These are phyloP conservation scores for Narthecium ossifragum DNA, from an alignment of 106 monocot genomes.

Conservation along the genomic window DNA sequence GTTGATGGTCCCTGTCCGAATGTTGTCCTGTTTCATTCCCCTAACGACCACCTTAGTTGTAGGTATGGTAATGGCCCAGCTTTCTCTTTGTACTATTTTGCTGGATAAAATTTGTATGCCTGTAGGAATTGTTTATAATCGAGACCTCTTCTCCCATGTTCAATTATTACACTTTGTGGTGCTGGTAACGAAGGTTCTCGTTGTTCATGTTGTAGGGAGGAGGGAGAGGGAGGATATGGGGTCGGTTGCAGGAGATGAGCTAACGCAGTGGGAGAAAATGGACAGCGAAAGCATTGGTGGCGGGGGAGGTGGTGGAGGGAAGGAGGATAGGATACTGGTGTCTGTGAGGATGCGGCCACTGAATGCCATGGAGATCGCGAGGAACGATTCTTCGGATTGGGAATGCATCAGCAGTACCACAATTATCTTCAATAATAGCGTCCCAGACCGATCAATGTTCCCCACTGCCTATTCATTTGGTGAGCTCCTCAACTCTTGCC, in stretches of 20 bases:
- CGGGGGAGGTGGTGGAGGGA: slow-evolving; percentile 12
- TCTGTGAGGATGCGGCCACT: slow-evolving; percentile 64
- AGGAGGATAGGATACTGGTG: slow-evolving; percentile 56
- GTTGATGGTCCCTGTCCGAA: too few relatives aligned
- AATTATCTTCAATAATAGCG: slow-evolving; percentile 39
- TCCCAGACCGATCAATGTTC: slow-evolving; percentile 43
- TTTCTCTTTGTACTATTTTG: too few relatives aligned
- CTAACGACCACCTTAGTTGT: too few relatives aligned
- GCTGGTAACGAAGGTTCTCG: background rate
- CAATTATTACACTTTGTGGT: background rate
- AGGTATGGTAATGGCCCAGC: too few relatives aligned
- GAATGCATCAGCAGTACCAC: slow-evolving; percentile 56
- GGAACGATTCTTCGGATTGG: slow-evolving; percentile 48
- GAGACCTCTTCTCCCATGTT: background rate
- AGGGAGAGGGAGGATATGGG: slow-evolving; percentile 4
- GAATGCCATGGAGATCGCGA: slow-evolving; percentile 45
- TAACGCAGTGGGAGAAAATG: background rate
- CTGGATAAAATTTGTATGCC: too few relatives aligned
- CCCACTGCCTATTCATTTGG: slow-evolving; percentile 52
- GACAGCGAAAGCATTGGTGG: background rate
- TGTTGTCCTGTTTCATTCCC: too few relatives aligned
- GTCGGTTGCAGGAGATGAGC: slow-evolving; percentile 14
- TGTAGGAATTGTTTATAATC: too few relatives aligned
- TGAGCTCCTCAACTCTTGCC: slow-evolving; percentile 12
- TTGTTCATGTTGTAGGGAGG: slow-evolving; percentile 1